Conservation (phyloP, 257 asterid species). For the Sherardia arvensis region DNA sequence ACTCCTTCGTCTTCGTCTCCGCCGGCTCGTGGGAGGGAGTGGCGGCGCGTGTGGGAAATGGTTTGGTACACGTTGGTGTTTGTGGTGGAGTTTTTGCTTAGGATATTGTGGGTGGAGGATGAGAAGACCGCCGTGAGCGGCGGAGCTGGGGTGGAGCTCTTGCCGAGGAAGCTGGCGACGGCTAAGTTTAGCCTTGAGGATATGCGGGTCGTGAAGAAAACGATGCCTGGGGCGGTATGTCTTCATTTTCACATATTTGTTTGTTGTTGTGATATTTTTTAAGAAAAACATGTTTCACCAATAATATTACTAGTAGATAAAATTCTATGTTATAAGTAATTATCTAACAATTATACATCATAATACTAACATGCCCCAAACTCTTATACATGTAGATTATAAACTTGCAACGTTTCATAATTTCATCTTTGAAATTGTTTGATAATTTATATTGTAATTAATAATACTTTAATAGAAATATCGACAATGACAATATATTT, state of each 20-base stretch:
- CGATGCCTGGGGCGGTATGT: slow-evolving; percentile 22
- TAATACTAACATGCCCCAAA: too few relatives aligned
- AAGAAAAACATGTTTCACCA: too few relatives aligned
- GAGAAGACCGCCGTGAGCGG: slow-evolving; percentile 25
- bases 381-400: too few relatives aligned
- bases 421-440: too few relatives aligned
- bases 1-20: not conserved
- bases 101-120: slow-evolving; percentile 26
- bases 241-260: not conserved
- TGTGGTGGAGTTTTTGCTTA: slow-evolving; percentile 19
- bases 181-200: slow-evolving; percentile 28
- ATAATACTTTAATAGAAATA: too few relatives aligned
- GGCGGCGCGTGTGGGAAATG: slow-evolving; percentile 21
- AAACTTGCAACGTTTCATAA: too few relatives aligned
- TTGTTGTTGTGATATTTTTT: too few relatives aligned
- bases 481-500: too few relatives aligned
- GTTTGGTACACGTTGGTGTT: slow-evolving; percentile 24
- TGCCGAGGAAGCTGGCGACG: slow-evolving; percentile 30
- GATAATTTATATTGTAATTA: too few relatives aligned
- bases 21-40: not conserved
- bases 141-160: slow-evolving; percentile 36
- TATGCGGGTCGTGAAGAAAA: slow-evolving; percentile 24
- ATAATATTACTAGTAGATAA: too few relatives aligned
- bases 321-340: too few relatives aligned
- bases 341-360: too few relatives aligned